phyloP scores from a whole-genome alignment of 2,329 filamentous ascomycete species.

The Clonostachys byssicola region DNA sequence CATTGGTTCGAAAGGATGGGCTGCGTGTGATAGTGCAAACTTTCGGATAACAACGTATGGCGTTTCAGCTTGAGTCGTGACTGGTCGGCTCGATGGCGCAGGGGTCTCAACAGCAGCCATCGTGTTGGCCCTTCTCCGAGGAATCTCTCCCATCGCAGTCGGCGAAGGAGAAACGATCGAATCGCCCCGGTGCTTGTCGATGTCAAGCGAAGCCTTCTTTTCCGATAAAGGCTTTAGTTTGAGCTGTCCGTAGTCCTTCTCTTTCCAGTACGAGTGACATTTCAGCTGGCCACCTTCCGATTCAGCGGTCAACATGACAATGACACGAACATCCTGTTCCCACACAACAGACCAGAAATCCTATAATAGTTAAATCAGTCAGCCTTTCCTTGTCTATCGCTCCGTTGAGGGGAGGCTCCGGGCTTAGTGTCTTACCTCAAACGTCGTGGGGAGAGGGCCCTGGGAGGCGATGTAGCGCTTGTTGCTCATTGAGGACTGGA shows the following conservation, averaged over 20 bases:
- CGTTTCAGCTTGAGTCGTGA: constrained; percentile 42
- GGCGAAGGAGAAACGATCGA: constrained; percentile 18
- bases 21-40: constrained; percentile 74
- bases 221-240: constrained; percentile 76
- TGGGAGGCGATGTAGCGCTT: constrained; percentile 96
- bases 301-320: constrained; percentile 96
- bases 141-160: constrained; percentile 25
- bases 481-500: constrained; percentile 75
- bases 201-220: constrained; percentile 74
- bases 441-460: constrained; percentile 87
- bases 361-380: constrained; percentile 35
- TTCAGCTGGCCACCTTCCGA: constrained; percentile 90
- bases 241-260: constrained; percentile 72
- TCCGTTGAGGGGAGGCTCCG: no score
- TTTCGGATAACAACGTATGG: constrained; percentile 82
- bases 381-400: constrained; percentile 6
- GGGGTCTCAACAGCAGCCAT: constrained; percentile 36
- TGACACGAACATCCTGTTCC: constrained; percentile 92
- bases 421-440: constrained; percentile 57
- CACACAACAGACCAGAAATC: constrained; percentile 98
- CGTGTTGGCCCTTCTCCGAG: constrained; percentile 50
- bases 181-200: constrained; percentile 45
- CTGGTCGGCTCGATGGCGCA: constrained; percentile 14
- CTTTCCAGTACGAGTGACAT: constrained; percentile 90
- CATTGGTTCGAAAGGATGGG: constrained; percentile 77